Base-by-base conservation (phyloP, 371 early-diverging fungal genomes). In the Mortierella sp. region DNA sequence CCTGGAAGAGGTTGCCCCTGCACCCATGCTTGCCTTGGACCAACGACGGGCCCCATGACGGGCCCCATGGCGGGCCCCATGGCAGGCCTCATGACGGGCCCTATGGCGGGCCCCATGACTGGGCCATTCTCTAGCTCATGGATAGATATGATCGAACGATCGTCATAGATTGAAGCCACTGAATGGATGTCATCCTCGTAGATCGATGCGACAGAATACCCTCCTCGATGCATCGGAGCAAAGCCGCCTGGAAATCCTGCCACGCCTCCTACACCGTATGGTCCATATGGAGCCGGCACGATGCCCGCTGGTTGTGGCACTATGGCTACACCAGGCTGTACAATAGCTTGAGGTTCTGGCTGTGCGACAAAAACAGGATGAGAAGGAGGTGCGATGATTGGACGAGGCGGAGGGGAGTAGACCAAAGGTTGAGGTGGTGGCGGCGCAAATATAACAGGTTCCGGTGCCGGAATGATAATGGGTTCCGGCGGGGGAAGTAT, bases 181-280 rank as follows among this genome's bases (percentile, higher is more conserved):
- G 65, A 55, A 17, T 43, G 54, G 14, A 49, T 43, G 9, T 71
- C 71, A 19, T 27, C 54, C 21, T 63, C 70, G 22, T 61, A 66
- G 41, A 72, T 58, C 2, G 73, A 72, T n/a, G 67, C 73, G 31
- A 67, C 50, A 10, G 67, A 62, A 19, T 60, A 47, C 13, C 55
- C 25, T 24, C 59, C 10, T 34, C 34, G 46, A 19, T 39, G 12
- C 13, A 55, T 25, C 1, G 54, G 63, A 19, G 14, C 52, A 8
- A 28, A 41, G 6, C 47, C 52, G 9, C 44, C 46, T 8, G n/a
- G 29, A 12, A 51, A 3, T 21, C 17, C 55, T 10, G 48, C 31
- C 17, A 52, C 43, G 4, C 58, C 70, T 21, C 28, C 31, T 13
- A 54, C 16, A 28, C 63, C 70, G 21, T 63, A 70, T 2, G 70